phyloP scores from a whole-genome alignment of 2,329 filamentous ascomycete genomes.

The Rasamsonia emersonii region DNA sequence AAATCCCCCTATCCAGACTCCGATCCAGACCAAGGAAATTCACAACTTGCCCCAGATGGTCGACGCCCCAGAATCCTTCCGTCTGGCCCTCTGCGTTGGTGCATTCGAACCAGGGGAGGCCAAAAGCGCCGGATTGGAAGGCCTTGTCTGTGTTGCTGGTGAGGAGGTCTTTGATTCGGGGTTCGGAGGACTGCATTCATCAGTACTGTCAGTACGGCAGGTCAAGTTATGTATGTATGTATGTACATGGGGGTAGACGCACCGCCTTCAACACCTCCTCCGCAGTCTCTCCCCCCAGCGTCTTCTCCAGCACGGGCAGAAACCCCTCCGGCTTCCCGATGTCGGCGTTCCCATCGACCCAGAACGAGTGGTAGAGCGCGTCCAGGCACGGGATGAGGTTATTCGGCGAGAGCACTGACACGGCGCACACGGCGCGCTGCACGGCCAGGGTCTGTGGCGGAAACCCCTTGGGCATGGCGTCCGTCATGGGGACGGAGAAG shows the following conservation, averaged over 20 bases:
- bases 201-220: slow-evolving; percentile 5
- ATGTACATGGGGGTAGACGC: slow-evolving; percentile 8
- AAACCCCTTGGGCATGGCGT: slow-evolving; percentile 40
- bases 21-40: slow-evolving; percentile 45
- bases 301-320: slow-evolving; percentile 32
- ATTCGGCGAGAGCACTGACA: slow-evolving; percentile 36
- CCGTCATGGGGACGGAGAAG: slow-evolving; percentile 47
- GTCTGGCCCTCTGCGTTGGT: slow-evolving; percentile 46
- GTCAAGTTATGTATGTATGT: too few relatives aligned
- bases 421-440: slow-evolving; percentile 45
- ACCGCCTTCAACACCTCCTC: slow-evolving; percentile 36
- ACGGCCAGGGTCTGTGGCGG: slow-evolving; percentile 43
- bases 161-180: slow-evolving; percentile 41
- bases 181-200: slow-evolving; percentile 15
- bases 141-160: slow-evolving; percentile 43
- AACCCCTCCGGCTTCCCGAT: slow-evolving; percentile 40
- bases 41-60: slow-evolving; percentile 49
- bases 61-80: slow-evolving; percentile 52
- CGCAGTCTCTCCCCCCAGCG: slow-evolving; percentile 39
- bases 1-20: slow-evolving; percentile 18
- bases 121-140: slow-evolving; percentile 49
- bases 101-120: slow-evolving; percentile 52
- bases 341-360: slow-evolving; percentile 39
- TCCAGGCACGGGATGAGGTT: slow-evolving; percentile 35
- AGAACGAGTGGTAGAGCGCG: slow-evolving; percentile 44